Base-by-base conservation (phyloP, 2,329 filamentous ascomycete species). In the Teratosphaeria zuluensis region DNA sequence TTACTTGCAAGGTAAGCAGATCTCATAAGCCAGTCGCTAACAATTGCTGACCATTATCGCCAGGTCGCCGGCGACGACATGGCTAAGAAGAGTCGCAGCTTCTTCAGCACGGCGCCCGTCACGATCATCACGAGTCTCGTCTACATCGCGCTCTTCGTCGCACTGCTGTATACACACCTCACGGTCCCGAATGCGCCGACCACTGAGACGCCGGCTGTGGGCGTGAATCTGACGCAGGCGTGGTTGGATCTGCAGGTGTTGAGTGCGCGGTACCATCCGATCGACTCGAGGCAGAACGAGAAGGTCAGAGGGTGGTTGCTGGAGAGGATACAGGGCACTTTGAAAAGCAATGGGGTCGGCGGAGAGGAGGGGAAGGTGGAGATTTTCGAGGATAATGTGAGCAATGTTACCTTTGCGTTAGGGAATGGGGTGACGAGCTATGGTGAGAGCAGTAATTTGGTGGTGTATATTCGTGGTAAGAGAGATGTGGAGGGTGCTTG, bases 361-460 rank as follows among this genome's bases (percentile, higher is more conserved):
- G 53, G 55, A 19, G 46, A 59, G 14, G 51, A 55, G 8, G 42
- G 24, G 3, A 35, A 24, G 28, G 52, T 19, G 32, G 52, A 53
- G 52, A 21, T 53, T 3, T 31, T 53, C 31, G 52, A 53, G 28
- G 52, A 53, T 19, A 52, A 7, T 24, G 48, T 8, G 48, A 2
- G 73, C 70, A 4, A 77, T 59, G 70, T 56, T 61, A 70, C 7
- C 35, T 61, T 58, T 31, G 52, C 24, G 21, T 16, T 53, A 21
- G 19, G 19, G 6, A 48, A 48, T 19, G 42, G 16, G 42, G n/a
- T 48, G 16, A 68, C 69, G 4, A 83, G 90, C 31, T 96, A 97
- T 71, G 96, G 95, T 67, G 92, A 97, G 74, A 89, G 90, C 33
- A 92, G 84, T 62, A 99, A 97, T 68, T 85, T 96, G 64, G 86